These are phyloP conservation scores for Coniella lustricola DNA, from an alignment of 2,329 filamentous ascomycete species.

Conservation along the genomic window DNA sequence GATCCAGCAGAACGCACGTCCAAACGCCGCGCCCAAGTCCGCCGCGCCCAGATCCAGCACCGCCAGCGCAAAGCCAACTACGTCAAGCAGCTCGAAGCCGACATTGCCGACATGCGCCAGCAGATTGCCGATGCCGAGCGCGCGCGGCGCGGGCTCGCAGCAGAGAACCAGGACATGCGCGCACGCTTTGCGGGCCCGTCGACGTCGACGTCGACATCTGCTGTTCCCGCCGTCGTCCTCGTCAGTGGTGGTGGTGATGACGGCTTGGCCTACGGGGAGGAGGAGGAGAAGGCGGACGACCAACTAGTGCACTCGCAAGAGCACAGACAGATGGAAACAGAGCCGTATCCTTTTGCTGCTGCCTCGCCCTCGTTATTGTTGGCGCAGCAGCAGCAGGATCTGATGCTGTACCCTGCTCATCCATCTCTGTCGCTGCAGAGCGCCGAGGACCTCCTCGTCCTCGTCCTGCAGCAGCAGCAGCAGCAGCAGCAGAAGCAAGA, in stretches of 20 bases:
- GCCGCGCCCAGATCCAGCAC: constrained; percentile 47
- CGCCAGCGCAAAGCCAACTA: constrained; percentile 51
- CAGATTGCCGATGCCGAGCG: constrained; percentile 36
- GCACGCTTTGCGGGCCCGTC: constrained; percentile 25
- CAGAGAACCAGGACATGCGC: constrained; percentile 39
- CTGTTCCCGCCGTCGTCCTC: neutral
- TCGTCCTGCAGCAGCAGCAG: neutral
- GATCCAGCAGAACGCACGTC: constrained; percentile 22
- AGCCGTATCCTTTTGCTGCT: too few relatives aligned
- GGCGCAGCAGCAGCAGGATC: too few relatives aligned
- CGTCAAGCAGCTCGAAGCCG: constrained; percentile 45
- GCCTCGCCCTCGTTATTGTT: too few relatives aligned
- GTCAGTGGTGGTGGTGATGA: neutral
- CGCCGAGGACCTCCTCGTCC: too few relatives aligned
- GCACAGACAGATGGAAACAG: too few relatives aligned
- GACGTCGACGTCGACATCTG: neutral
- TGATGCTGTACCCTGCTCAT: too few relatives aligned
- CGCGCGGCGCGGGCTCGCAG: constrained; percentile 30
- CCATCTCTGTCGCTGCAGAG: too few relatives aligned
- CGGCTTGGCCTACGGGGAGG: too few relatives aligned
- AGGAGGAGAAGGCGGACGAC: too few relatives aligned
- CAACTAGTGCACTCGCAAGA: too few relatives aligned
- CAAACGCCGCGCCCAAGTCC: constrained; percentile 46
- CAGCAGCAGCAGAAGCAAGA: too few relatives aligned
- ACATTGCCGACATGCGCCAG: constrained; percentile 40